Base-by-base conservation (phyloP, 306 rosid genomes). In the Purshia tridentata region DNA sequence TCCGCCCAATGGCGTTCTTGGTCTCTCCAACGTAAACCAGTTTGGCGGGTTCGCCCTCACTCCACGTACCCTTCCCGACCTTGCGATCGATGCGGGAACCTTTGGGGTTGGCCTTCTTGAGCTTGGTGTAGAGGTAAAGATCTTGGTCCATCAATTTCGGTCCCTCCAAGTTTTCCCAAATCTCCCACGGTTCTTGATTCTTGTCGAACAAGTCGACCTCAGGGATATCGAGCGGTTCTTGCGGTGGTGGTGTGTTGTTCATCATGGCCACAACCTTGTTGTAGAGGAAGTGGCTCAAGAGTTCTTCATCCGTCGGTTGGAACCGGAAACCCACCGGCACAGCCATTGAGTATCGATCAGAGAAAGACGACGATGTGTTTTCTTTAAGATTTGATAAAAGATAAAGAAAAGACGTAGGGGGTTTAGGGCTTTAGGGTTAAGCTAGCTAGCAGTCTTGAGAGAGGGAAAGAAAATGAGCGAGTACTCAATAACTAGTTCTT, bases 181-280 rank as follows among this genome's bases (percentile, higher is more conserved):
- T 63, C 9, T 63, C 67, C 67, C 67, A 63, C 8, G 67, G 67
- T 23, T 63, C 49, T 18, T 41, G 67, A 48, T 63, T 6, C 67
- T 29, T 29, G 35, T 29, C 67, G 9, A 63, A 63, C 29, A 63
- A 15, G 41, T 63, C 67, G n/a, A 63, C 40, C 50, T 63, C 67
- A 41, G 40, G 67, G 6, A 63, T 2, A 63, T 29, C 1, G 0
- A 29, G 2, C 40, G 49, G 41, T 35, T 23, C 12, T 6, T 59
- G 65, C 18, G 40, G 48, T n/a, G 9, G 18, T 8, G 2, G 8
- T 40, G 14, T 23, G 37, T 9, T 5, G 16, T 6, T 10, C 6
- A 6, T 2, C 9, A 48, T 15, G 6, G 5, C 44, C 35, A 29
- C 35, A 29, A 59, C 44, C 45, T 63, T 63, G 3, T 63, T 63